Conservation (phyloP, 208 protist species). For the Plasmodiophora brassicae region DNA sequence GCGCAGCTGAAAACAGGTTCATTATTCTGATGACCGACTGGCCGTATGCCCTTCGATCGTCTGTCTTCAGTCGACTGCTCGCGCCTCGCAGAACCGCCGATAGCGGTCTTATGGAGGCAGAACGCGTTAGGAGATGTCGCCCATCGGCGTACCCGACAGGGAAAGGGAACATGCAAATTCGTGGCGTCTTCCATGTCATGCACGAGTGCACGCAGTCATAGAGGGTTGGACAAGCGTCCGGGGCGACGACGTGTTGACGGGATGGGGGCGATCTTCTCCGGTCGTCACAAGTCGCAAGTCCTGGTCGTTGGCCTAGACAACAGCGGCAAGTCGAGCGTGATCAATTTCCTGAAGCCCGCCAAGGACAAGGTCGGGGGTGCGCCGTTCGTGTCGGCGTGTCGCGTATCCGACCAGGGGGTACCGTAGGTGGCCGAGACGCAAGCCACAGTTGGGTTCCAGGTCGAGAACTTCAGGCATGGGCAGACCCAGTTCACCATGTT, state of each 20-base stretch:
- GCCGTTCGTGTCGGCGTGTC: neutral
- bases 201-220: too few relatives aligned
- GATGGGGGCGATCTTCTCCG: constrained; percentile 7
- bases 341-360: constrained; percentile 63
- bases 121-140: too few relatives aligned
- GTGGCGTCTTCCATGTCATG: too few relatives aligned
- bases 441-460: constrained; percentile 57
- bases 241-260: neutral
- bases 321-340: constrained; percentile 66
- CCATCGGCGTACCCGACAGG: too few relatives aligned
- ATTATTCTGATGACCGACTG: too few relatives aligned
- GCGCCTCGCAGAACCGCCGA: too few relatives aligned
- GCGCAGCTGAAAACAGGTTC: too few relatives aligned
- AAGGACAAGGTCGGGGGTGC: constrained; percentile 49
- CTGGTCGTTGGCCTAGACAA: constrained; percentile 64
- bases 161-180: too few relatives aligned
- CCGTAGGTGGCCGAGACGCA: neutral
- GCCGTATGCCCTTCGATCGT: too few relatives aligned
- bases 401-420: neutral
- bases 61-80: too few relatives aligned
- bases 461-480: constrained; percentile 58
- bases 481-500: constrained; percentile 62
- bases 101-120: too few relatives aligned
- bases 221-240: too few relatives aligned
- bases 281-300: constrained; percentile 31